Percentiles rank a stretch among this genome's conserved stretches.
Conservation (phyloP, 805 yeast genomes). For the Candida nitratophila region DNA sequence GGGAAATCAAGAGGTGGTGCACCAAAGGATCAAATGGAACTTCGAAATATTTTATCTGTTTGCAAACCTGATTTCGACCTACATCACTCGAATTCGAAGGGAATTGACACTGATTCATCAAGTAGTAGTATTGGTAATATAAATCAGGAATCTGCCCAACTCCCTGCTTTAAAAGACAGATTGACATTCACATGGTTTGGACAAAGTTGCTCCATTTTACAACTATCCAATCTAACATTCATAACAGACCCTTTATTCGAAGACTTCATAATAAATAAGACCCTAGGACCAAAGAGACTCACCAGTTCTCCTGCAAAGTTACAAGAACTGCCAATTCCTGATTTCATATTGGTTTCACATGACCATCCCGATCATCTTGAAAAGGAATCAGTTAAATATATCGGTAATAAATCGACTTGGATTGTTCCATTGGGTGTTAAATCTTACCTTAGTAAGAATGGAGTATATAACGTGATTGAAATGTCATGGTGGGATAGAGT, state of each 20-base stretch:
- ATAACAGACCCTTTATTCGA: constrained; percentile 82
- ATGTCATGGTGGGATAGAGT: constrained; percentile 90
- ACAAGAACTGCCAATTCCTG: constrained; percentile 58
- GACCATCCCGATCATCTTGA: constrained; percentile 96
- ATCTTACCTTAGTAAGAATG: constrained; percentile 47
- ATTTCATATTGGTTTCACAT: constrained; percentile 77
- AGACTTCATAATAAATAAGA: constrained; percentile 52
- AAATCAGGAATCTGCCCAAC: constrained; percentile 1
- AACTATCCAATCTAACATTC: constrained; percentile 63
- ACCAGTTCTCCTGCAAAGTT: constrained; percentile 65
- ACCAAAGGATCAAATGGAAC: constrained; percentile 38
- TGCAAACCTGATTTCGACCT: constrained; percentile 48
- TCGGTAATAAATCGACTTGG: constrained; percentile 70
- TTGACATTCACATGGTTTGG: constrained; percentile 86
- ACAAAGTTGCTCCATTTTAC: constrained; percentile 77
- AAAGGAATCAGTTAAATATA: constrained; percentile 40
- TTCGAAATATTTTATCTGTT: constrained; percentile 53
- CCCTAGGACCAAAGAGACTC: constrained; percentile 80
- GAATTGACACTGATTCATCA: constrained; percentile 9
- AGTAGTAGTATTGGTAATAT: no score
- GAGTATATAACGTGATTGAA: constrained; percentile 60
- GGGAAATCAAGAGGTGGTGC: constrained; percentile 50
- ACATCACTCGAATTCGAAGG: constrained; percentile 18
- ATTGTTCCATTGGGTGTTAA: constrained; percentile 80
- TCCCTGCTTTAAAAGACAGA: constrained; percentile 36